These are phyloP conservation scores for Fusarium palustre DNA, from an alignment of 2,329 filamentous ascomycete species.

Conservation along the genomic window DNA sequence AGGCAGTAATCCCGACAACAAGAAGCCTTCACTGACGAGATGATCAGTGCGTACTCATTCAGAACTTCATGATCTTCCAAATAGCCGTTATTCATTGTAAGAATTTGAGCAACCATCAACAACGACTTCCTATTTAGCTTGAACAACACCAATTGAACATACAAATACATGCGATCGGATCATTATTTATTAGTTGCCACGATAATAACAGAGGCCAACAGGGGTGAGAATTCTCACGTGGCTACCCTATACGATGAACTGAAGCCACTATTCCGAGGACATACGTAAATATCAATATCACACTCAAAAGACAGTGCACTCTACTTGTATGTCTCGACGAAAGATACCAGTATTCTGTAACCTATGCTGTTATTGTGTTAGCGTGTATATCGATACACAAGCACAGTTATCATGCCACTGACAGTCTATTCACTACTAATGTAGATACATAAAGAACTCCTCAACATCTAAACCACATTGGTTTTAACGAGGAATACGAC, in stretches of 20 bases:
- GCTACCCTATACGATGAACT: background rate
- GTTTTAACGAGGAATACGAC: no score
- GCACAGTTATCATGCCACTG: background rate
- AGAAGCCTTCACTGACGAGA: background rate
- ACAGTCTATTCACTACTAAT: background rate
- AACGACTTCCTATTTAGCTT: no score
- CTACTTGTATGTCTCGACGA: background rate
- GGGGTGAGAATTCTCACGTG: background rate
- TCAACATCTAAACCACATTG: background rate
- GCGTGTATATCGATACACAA: background rate
- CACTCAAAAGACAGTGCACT: background rate
- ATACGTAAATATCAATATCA: background rate
- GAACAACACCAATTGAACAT: background rate
- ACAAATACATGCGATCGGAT: accelerated
- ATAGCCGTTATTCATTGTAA: background rate
- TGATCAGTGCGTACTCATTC: background rate
- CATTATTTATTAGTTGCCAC: background rate
- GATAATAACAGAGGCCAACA: background rate
- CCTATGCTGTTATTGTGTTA: accelerated
- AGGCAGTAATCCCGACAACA: background rate
- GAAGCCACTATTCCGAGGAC: background rate
- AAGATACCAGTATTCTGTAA: no score
- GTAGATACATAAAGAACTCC: background rate
- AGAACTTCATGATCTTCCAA: no score
- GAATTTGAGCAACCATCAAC: background rate